Conservation (phyloP, 2,329 filamentous ascomycete species). For the Thelonectria rubi region DNA sequence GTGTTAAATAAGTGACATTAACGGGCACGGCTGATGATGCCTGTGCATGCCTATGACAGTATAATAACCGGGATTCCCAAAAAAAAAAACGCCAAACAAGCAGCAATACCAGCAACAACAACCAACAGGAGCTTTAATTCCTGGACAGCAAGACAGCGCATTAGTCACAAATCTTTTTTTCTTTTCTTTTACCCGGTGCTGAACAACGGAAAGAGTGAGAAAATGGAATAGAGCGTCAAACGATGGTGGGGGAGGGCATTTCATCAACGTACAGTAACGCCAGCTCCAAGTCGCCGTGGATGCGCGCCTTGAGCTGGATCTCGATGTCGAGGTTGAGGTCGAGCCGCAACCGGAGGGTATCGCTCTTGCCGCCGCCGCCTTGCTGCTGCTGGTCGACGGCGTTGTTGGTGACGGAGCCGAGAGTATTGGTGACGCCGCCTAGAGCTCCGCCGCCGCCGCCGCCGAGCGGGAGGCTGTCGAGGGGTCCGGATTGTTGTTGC, state of each 20-base stretch:
- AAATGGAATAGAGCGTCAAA: slow-evolving; percentile 33
- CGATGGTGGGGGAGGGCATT: too few species aligned
- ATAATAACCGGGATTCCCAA: not conserved
- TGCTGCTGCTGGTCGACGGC: slow-evolving; percentile 51
- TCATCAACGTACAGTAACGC: slow-evolving; percentile 70
- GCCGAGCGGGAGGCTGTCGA: slow-evolving; percentile 51
- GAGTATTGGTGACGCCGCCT: slow-evolving; percentile 52
- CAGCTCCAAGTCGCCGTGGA: slow-evolving; percentile 84
- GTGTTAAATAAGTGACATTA: too few species aligned
- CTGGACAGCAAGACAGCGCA: slow-evolving; percentile 31
- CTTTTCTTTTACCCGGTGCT: slow-evolving; percentile 35
- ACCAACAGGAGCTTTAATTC: slow-evolving; percentile 37
- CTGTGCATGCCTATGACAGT: too few species aligned
- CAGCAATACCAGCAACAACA: slow-evolving; percentile 2
- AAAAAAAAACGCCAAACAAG: slow-evolving; percentile 2
- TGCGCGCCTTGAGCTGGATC: slow-evolving; percentile 85
- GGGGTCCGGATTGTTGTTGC: slow-evolving; percentile 44
- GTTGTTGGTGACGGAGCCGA: slow-evolving; percentile 52
- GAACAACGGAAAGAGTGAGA: slow-evolving; percentile 40
- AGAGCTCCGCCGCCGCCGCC: slow-evolving; percentile 48
- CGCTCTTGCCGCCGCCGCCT: slow-evolving; percentile 58
- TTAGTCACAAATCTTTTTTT: slow-evolving; percentile 27
- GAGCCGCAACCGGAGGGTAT: slow-evolving; percentile 73
- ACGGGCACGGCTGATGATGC: too few species aligned
- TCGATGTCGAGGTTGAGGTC: slow-evolving; percentile 87